A percentile compares a stretch with the other conserved stretches of the same genome.
Evolutionary conservation across 73 alveolate species (phyloP).

Genomic region (Tetrahymena elliotti): DNA sequence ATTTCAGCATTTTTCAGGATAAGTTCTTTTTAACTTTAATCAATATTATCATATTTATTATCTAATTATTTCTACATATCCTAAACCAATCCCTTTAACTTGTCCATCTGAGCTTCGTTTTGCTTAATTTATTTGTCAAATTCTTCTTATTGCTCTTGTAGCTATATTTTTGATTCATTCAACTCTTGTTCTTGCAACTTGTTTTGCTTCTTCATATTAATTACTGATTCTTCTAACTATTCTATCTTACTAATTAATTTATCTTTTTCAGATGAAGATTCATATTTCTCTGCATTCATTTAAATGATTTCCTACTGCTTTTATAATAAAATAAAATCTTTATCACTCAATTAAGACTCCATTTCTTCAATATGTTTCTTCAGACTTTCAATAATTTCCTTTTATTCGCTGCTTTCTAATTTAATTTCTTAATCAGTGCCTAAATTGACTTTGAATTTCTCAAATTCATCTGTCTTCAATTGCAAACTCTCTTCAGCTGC

Average conservation of each 20-base stretch:
- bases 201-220: background rate
- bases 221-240: background rate
- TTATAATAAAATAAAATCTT: background rate
- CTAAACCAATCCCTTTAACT: background rate
- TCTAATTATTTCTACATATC: background rate
- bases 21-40: background rate
- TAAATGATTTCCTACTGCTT: background rate
- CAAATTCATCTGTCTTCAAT: background rate
- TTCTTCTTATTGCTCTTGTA: background rate
- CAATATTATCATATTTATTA: background rate
- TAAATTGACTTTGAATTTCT: background rate
- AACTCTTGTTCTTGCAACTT: background rate
- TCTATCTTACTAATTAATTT: background rate
- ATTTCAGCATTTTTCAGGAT: background rate
- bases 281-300: background rate
- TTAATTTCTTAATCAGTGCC: background rate
- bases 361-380: background rate
- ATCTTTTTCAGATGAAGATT: background rate
- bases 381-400: background rate
- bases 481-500: background rate
- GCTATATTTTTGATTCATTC: background rate
- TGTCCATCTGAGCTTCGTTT: background rate
- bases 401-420: background rate
- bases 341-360: background rate
- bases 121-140: background rate